phyloP scores from a whole-genome alignment of 768 basidiomycete species.

The Hericium alpestre region DNA sequence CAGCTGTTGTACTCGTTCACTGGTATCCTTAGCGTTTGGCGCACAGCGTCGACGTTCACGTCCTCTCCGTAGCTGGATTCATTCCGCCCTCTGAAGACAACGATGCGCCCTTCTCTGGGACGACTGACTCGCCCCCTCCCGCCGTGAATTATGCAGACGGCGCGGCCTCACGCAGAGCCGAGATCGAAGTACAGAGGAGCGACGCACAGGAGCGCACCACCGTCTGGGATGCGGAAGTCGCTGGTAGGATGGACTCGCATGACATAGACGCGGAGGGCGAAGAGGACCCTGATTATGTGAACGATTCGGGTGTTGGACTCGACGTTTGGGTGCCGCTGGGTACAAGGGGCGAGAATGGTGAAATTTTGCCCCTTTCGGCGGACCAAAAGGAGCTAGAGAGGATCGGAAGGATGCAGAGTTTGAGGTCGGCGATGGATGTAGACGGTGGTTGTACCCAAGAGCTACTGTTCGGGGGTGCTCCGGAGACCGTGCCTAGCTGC shows the following conservation, averaged over 20 bases:
- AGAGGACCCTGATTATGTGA: conserved; percentile 37
- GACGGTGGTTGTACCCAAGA: conserved; percentile 34
- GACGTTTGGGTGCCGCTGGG: conserved; percentile 39
- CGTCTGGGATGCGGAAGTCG: conserved; percentile 53
- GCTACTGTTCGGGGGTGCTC: conserved; percentile 8
- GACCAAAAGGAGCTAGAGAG: conserved; percentile 18
- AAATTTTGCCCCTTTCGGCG: conserved; percentile 32
- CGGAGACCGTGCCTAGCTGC: conserved; percentile 8
- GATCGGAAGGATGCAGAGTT: conserved; percentile 10
- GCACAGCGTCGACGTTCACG: conserved; percentile 54
- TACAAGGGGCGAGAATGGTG: conserved; percentile 43
- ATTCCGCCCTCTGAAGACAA: conserved; percentile 53
- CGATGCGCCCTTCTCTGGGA: conserved; percentile 44
- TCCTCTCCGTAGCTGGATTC: conserved; percentile 64
- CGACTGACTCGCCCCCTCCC: conserved; percentile 22
- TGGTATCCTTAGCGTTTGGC: background rate
- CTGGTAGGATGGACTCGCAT: conserved; percentile 13
- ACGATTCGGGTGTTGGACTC: conserved; percentile 3
- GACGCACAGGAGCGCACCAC: conserved; percentile 56
- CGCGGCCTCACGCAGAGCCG: conserved; percentile 37
- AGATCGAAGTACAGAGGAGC: conserved; percentile 47
- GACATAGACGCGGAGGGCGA: conserved; percentile 55
- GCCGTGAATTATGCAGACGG: conserved; percentile 50
- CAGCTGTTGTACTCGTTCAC: background rate
- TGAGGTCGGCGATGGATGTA: conserved; percentile 34